Evolutionary conservation across 1,284 basidiomycete genomes (phyloP).

Genomic region (Amylostereum chailletii): DNA sequence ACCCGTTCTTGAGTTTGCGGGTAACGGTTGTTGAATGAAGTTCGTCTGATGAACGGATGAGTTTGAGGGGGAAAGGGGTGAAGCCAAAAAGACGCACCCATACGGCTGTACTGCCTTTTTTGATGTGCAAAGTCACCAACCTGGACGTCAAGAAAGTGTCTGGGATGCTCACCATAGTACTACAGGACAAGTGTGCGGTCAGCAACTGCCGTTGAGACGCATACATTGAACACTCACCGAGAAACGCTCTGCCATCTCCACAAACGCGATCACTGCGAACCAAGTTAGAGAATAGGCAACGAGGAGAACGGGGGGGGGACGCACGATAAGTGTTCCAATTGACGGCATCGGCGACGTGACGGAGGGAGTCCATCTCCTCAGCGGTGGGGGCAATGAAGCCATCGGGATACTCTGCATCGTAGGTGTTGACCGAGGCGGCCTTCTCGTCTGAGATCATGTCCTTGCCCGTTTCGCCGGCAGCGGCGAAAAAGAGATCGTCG

Average conservation of each 20-base stretch:
- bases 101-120: slow-evolving; percentile 46
- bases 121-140: too few relatives aligned
- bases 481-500: slow-evolving; percentile 23
- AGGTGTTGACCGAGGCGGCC: slow-evolving; percentile 13
- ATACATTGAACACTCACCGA: slow-evolving; percentile 33
- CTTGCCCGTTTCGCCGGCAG: slow-evolving; percentile 19
- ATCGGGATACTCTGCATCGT: slow-evolving; percentile 24
- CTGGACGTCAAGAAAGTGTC: too few relatives aligned
- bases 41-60: slow-evolving; percentile 39
- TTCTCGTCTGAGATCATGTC: slow-evolving; percentile 9
- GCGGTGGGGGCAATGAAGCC: slow-evolving; percentile 62
- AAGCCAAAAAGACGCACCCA: slow-evolving; percentile 38
- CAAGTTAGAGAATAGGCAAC: neutral
- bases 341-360: slow-evolving; percentile 52
- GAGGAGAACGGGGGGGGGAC: slow-evolving; percentile 17
- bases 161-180: slow-evolving; percentile 22
- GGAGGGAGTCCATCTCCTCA: slow-evolving; percentile 53
- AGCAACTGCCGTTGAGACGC: slow-evolving; percentile 1
- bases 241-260: slow-evolving; percentile 73
- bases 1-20: slow-evolving; percentile 58
- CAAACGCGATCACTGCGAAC: slow-evolving; percentile 51
- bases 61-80: neutral
- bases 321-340: slow-evolving; percentile 62
- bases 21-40: slow-evolving; percentile 66
- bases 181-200: slow-evolving; percentile 13